phyloP scores from a whole-genome alignment of 495 filamentous ascomycete genomes.

The Glutinoglossum americanum region DNA sequence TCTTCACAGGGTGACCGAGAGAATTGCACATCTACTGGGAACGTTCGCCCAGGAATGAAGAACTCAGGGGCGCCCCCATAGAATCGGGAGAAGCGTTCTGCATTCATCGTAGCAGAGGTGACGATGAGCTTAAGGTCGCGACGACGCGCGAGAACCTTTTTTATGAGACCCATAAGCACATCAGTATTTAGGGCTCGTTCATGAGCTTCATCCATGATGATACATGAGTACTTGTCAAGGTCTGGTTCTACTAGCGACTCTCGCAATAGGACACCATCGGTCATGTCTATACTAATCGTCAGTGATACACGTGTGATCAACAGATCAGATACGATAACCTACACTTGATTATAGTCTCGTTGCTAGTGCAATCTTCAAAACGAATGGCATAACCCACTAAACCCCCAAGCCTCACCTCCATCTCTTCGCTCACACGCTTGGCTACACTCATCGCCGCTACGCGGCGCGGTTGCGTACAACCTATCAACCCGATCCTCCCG shows the following conservation, averaged over 20 bases:
- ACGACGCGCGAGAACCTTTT: slow-evolving; percentile 78
- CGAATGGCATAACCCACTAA: slow-evolving; percentile 93
- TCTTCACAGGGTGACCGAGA: slow-evolving; percentile 91
- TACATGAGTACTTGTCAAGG: slow-evolving; percentile 88
- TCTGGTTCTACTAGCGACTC: slow-evolving; percentile 84
- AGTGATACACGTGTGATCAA: slow-evolving; percentile 3
- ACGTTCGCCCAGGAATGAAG: slow-evolving; percentile 88
- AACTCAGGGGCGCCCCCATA: slow-evolving; percentile 97
- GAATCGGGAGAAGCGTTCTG: slow-evolving; percentile 87
- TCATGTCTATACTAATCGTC: slow-evolving; percentile 47
- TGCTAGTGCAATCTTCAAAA: slow-evolving; percentile 94
- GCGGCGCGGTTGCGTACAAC: slow-evolving; percentile 85
- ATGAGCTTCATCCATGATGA: slow-evolving; percentile 99
- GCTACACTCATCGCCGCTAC: slow-evolving; percentile 98
- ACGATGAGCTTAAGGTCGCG: slow-evolving; percentile 93
- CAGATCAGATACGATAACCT: slow-evolving; percentile 10
- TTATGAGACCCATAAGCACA: slow-evolving; percentile 91
- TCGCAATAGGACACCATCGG: slow-evolving; percentile 84
- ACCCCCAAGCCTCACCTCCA: slow-evolving; percentile 85
- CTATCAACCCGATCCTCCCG: slow-evolving; percentile 67
- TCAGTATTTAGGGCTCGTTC: slow-evolving; percentile 94
- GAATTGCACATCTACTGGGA: slow-evolving; percentile 92
- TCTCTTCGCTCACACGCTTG: slow-evolving; percentile 95
- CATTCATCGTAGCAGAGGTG: slow-evolving; percentile 97
- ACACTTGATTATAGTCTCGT: slow-evolving; percentile 86